These are phyloP conservation scores for Diaporthe sp. DNA, from an alignment of 2,329 filamentous ascomycete species.

Conservation along the genomic window DNA sequence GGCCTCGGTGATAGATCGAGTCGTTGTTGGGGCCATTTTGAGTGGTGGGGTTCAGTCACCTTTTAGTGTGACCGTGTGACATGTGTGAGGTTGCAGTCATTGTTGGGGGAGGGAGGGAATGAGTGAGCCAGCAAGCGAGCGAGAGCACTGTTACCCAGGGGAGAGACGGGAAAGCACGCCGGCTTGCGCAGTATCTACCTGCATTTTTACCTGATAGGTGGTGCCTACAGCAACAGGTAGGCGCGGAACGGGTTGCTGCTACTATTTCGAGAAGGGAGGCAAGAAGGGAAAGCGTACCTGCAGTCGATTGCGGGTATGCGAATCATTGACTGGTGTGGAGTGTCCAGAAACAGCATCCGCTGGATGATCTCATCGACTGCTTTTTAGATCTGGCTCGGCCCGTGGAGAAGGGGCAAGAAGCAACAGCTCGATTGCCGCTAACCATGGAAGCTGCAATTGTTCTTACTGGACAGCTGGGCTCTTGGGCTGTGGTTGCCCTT, in stretches of 20 bases:
- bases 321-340: slow-evolving; percentile 13
- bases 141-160: too few species aligned
- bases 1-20: background rate
- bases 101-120: too few species aligned
- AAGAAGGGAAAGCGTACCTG: too few species aligned
- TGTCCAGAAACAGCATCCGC: background rate
- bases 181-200: too few species aligned
- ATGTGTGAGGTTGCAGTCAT: background rate
- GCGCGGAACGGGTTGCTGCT: too few species aligned
- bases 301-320: background rate
- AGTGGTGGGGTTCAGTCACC: background rate
- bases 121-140: too few species aligned
- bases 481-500: background rate
- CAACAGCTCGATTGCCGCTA: slow-evolving; percentile 10
- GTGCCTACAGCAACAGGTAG: background rate
- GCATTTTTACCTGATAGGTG: background rate
- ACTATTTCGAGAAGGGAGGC: too few species aligned
- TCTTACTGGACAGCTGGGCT: background rate
- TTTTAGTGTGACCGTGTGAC: too few species aligned
- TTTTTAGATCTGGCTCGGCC: background rate
- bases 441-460: background rate
- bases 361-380: slow-evolving; percentile 28
- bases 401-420: background rate
- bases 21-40: background rate
- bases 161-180: too few species aligned